Evolutionary conservation across 2,329 filamentous ascomycete species (phyloP), one percentile per base, ranked within the genome.

Genomic region (Fragosphaeria purpurea): DNA sequence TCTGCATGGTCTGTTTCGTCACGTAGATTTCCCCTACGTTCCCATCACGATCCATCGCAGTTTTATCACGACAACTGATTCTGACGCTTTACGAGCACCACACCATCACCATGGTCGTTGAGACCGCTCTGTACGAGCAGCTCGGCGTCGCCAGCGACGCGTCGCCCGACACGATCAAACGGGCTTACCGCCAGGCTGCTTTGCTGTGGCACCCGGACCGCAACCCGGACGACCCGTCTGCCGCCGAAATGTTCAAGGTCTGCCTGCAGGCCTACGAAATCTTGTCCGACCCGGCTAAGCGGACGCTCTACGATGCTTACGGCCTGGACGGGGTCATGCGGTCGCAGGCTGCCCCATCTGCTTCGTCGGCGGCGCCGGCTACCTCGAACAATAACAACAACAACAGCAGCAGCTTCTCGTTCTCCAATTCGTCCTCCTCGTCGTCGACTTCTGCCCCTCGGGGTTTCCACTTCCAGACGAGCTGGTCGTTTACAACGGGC

Each of bases 181-280:
- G 96, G 66, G 93, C 83, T 53, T 95, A 95, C 69, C 80, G 86
- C 82, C 86, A 82, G 69, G 78, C 54, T 7, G 91, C 91, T 44
- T 70, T 96, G 65, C 94, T 90, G 70, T 89, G 82, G 70, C 93
- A 98, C 65, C 93, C 93, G 7, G 93, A 98, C 75, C 97, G 97
- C 76, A 97, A 97, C 76, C 90, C 88, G 68, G 84, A 95, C 70
- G 88, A 90, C 60, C 83, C 89, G 37, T 72, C 81, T 50, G 88
- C 91, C 9, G 75, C 80, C 55, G 91, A 97, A 65, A 95, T 90
- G 69, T 98, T 98, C 77, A 97, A 97, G 72, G 91, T 96, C 67
- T 86, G 89, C 56, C 95, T 89, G 1, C 89, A 97, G 71, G 93
- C 93, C 52, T 98, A 96, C 72, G 93, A 98, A 71, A 94, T 98